Conservation (phyloP, 169 alveolate genomes). For the Plasmodium reichenowi region DNA sequence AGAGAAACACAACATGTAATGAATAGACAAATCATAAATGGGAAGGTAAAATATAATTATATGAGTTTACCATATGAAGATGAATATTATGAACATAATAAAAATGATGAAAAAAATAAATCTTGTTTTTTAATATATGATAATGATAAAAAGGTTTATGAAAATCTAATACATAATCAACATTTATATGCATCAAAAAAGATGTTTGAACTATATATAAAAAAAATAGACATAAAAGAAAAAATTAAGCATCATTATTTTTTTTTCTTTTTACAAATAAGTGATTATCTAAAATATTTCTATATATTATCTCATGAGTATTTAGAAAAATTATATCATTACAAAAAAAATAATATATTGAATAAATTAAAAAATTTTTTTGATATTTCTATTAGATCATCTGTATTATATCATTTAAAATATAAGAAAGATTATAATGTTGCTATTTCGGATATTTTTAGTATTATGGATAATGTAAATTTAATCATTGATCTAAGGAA, state of each 20-base stretch:
- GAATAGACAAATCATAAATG: background rate
- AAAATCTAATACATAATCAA: conserved; percentile 69
- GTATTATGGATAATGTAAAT: conserved; percentile 57
- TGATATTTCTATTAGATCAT: conserved; percentile 67
- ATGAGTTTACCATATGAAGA: background rate
- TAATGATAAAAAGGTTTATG: conserved; percentile 33
- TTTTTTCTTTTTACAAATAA: conserved; percentile 70
- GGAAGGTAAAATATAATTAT: background rate
- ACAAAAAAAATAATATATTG: conserved; percentile 38
- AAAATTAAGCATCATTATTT: conserved; percentile 68
- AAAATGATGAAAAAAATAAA: conserved; percentile 11
- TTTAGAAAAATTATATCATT: conserved; percentile 48
- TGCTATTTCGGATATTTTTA: conserved; percentile 49
- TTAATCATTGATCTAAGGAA: conserved; percentile 44
- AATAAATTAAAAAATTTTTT: conserved; percentile 58
- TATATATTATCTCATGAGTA: conserved; percentile 64
- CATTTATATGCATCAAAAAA: conserved; percentile 75
- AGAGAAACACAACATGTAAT: too few relatives aligned
- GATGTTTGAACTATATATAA: conserved; percentile 69
- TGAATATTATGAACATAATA: background rate
- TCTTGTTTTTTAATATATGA: conserved; percentile 44
- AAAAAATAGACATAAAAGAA: conserved; percentile 68
- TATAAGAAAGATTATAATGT: conserved; percentile 51
- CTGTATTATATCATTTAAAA: conserved; percentile 53
- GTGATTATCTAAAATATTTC: conserved; percentile 73